Percentiles rank a stretch among this genome's conserved stretches.
Conservation (phyloP, 1,139 yeast species). For the Geotrichum citri-aurantii region DNA sequence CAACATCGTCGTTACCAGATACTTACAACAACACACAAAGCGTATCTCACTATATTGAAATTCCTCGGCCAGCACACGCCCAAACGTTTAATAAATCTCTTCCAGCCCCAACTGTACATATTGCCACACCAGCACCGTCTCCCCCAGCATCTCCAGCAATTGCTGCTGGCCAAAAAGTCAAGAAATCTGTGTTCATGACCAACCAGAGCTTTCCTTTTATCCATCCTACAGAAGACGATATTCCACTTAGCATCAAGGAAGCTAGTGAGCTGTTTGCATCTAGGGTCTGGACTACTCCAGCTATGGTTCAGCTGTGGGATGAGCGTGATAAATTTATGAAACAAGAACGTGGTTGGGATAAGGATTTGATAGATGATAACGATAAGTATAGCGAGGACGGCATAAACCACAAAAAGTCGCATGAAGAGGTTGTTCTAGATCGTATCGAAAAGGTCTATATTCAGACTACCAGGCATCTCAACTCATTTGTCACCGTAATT, state of each 20-base stretch:
- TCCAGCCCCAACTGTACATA: conserved; percentile 61
- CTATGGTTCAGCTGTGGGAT: conserved; percentile 62
- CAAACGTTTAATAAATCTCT: conserved; percentile 53
- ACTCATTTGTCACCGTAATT: conserved; percentile 58
- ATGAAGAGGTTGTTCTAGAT: conserved; percentile 43
- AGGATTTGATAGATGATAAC: conserved; percentile 15
- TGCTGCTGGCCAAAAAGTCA: conserved; percentile 51
- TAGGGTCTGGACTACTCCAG: conserved; percentile 60
- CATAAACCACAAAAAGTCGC: conserved; percentile 11
- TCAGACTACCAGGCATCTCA: conserved; percentile 48
- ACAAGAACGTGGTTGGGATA: conserved; percentile 66
- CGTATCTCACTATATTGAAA: conserved; percentile 41
- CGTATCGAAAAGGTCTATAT: conserved; percentile 59
- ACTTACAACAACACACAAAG: conserved; percentile 45
- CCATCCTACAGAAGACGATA: conserved; percentile 50
- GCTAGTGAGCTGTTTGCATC: conserved; percentile 61
- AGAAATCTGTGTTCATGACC: conserved; percentile 65
- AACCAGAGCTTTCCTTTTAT: conserved; percentile 76
- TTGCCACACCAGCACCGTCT: conserved; percentile 87
- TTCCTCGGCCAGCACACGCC: conserved; percentile 51
- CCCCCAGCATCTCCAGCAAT: conserved; percentile 62
- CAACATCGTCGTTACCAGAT: conserved; percentile 42
- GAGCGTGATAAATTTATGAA: conserved; percentile 65
- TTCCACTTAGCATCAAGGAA: conserved; percentile 74
- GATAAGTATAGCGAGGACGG: conserved; percentile 17